Base-by-base conservation (phyloP, 805 yeast species). In the Metschnikowia chrysomelidarum region DNA sequence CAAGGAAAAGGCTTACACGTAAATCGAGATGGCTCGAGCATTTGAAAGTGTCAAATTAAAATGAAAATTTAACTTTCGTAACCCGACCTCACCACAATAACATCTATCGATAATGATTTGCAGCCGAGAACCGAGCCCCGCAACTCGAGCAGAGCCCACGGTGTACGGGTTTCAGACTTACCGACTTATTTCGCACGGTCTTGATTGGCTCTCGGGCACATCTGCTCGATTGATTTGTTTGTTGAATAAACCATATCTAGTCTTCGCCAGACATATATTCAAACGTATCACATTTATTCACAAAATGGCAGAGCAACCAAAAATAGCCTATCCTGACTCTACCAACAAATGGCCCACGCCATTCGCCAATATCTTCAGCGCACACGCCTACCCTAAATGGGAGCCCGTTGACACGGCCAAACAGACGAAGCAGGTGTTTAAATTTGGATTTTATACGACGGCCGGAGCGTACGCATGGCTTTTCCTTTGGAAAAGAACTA, bases 361-460 rank as follows among this genome's bases (percentile, higher is more conserved):
- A 15, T 65, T 68, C 43, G 67, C 57, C 34, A 67, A 63, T 53
- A 42, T 65, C 42, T 40, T 56, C 41, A 59, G 57, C 34, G 60
- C 67, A 27, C 47, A 53, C 30, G 71, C 68, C 1, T 71, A 72
- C 46, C 71, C 76, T 13, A 46, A 61, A 25, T 80, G 71, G 67
- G 57, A 56, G 40, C 81, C 83, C 21, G 67, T 78, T 20, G 78
- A 78, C 53, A 76, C 85, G 11, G 61, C 69, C 43, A 68, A 62
- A 35, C 69, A 64, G 45, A 69, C 82, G 9, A 53, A 67, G 29
- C 68, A 66, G 32, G 69, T 78, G 18, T 71, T 72, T 36, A 62
- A 56, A 56, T 55, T 74, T 65, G 44, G 67, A 48, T 55, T 65
- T 64, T 55, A 69, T 66, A 49, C 82, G 65, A 51, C 70, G 51